Conservation (phyloP, 495 filamentous ascomycete species). For the Penicillium bialowiezense region DNA sequence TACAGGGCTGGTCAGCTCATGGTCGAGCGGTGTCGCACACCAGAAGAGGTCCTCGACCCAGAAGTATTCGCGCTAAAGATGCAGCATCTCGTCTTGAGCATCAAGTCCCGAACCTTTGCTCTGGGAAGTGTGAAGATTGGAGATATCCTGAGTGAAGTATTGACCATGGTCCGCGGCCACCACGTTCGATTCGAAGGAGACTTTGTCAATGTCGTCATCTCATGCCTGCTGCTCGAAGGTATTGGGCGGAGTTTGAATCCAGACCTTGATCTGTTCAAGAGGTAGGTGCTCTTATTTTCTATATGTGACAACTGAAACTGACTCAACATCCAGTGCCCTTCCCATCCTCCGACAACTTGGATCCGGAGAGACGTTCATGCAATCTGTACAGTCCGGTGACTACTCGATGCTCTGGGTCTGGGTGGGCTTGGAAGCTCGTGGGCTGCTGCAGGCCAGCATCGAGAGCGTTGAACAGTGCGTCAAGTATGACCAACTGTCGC, state of each 20-base stretch:
- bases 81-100: constrained; percentile 88
- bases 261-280: constrained; percentile 80
- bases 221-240: constrained; percentile 88
- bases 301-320: background rate
- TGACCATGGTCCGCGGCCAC: constrained; percentile 87
- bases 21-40: constrained; percentile 91
- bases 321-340: constrained; percentile 58
- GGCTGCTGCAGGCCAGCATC: constrained; percentile 80
- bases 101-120: constrained; percentile 87
- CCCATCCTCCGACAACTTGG: constrained; percentile 90
- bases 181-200: constrained; percentile 96
- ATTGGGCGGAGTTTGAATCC: constrained; percentile 89
- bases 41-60: constrained; percentile 77
- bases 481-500: constrained; percentile 77
- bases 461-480: constrained; percentile 86
- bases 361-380: constrained; percentile 51
- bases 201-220: constrained; percentile 97
- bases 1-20: constrained; percentile 94
- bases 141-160: constrained; percentile 85
- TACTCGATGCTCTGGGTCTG: constrained; percentile 93
- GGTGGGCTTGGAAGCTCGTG: constrained; percentile 85
- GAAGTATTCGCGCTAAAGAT: constrained; percentile 94
- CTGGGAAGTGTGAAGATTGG: constrained; percentile 95
- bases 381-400: constrained; percentile 62
- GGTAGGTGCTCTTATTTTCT: constrained; percentile 40